Base-by-base conservation (phyloP, 2,329 filamentous ascomycete genomes). In the Ceratocystis harringtonii region DNA sequence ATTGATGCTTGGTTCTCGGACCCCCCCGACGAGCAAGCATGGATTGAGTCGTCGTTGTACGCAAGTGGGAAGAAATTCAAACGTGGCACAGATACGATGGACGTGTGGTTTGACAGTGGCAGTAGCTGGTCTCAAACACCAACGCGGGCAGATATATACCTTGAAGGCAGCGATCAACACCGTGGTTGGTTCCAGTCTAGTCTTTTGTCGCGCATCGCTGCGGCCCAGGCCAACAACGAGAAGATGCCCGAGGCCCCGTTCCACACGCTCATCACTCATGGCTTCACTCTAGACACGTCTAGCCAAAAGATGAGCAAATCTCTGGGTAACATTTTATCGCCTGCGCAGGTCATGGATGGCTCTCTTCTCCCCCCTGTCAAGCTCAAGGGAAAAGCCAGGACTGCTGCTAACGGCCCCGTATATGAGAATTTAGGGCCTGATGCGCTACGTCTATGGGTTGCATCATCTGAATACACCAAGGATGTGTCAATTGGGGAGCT, bases 241-340 rank as follows among this genome's bases (percentile, higher is more conserved):
- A 44, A 25, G 5, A 57, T 25, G 64, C 43, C 65, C 76, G 48
- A 70, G 68, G 69, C 92, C 0, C 94, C 94, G 0, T 99, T 95
- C 78, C 88, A 86, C 72, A 89, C 84, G 2, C 79, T 99, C n/a
- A 86, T 96, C 68, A 99, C 94, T 0, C 94, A 99, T 72, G 94
- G 94, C 0, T 99, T 99, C 73, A 92, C 90, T 0, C 82, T 99
- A 1, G 94, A 99, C 71, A 81, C 87, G 62, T 78, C 88, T 44
- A 92, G 92, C n/a, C 90, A 89, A 73, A 99, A 99, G 75, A 99
- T 99, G 94, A 96, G 92, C 73, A 99, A 99, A 75, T 96, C 91
- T 0, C 77, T 96, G 1, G 94, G 94, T 17, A 99, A 99, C 72
- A 86, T 89, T 32, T 85, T 97, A 65, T 81, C 84, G 0, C 92